Base-by-base conservation (phyloP, 2,329 filamentous ascomycete genomes). In the Fusarium marasasianum region DNA sequence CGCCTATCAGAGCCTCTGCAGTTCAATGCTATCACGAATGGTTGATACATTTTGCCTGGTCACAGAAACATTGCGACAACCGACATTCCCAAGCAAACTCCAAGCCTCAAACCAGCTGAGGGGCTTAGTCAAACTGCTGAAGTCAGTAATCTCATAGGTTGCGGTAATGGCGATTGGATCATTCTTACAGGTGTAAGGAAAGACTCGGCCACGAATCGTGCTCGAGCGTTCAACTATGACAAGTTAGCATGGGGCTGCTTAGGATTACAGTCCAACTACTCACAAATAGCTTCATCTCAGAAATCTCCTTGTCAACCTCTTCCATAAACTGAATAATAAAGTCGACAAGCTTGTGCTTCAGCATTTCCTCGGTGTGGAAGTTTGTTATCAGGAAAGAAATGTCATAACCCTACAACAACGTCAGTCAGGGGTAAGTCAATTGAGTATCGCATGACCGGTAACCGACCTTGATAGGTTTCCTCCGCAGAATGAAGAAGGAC, bases 281-380 rank as follows among this genome's bases (percentile, higher is more conserved):
- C 89, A 98, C 96, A 84, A 99, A 99, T 79, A 99, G 92, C 89
- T 99, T 99, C 96, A 99, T 98, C 86, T 99, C 97, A 7, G 96
- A 98, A 69, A 99, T 99, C 84, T 99, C 96, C 88, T 99, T 99
- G 84, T 99, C 97, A 9, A 99, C 97, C 83, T 99, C 96, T 84
- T 99, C 96, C 96, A 99, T 98, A 81, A 99, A 99, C 81, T 98
- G 92, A 76, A 99, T 98, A 77, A 99, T 97, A 80, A 99, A 99
- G 83, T 99, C 96, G 40, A 99, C 97, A 77, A 99, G 88, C 87
- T 99, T 98, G 83, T 99, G 96, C 88, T 98, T 98, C 82, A 98
- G 84, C 95, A 99, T 98, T 82, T 97, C 94, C 84, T 98, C 96
- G 9, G 96, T 98, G 80, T 99, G 96, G 87, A 96, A 97, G 85